Evolutionary conservation across 2,329 filamentous ascomycete genomes (phyloP), one percentile per base, ranked within the genome.

Genomic region (Byssothecium circinans): DNA sequence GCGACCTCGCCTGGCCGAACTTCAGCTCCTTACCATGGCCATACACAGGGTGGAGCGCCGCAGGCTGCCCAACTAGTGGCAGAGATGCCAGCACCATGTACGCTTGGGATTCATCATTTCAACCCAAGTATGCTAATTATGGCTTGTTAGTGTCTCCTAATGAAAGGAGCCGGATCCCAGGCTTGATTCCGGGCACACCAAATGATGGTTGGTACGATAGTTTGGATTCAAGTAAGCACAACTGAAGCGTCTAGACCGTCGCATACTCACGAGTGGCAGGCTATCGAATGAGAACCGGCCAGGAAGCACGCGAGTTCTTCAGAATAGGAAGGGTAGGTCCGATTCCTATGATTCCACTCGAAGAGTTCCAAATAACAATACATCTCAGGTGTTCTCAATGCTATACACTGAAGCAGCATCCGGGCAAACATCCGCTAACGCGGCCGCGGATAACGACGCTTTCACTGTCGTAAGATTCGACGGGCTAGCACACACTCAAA

Each of bases 371-470:
- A n/a, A n/a, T n/a, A n/a, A n/a, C n/a, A n/a, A n/a, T n/a, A n/a
- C n/a, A n/a, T n/a, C n/a, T n/a, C 33, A 57, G 54, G 55, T 64
- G 0, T 61, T 66, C 20, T 29, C 61, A 0, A 62, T 62, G 52
- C 53, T 66, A 0, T 57, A 53, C 15, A 17, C 49, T 1, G 57
- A 66, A 42, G 15, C 55, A 6, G 47, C 52, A 3, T 39, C 56
- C 12, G 49, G 34, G 12, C 43, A 40, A 14, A 25, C 30, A 33
- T 15, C 17, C 17, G 12, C 14, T 6, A 33, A 6, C 30, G n/a
- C n/a, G n/a, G n/a, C n/a, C n/a, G n/a, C n/a, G 33, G 35, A 37
- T 18, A 43, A 53, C 8, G 36, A 43, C 7, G 52, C 50, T 6
- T 52, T 57, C 22, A 57, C 57, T 0, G 29, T 54, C 3, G 50